Evolutionary conservation across 441 rosid species (phyloP), one percentile per base, ranked within the genome.

Genomic region (Adansonia madagascariensis): DNA sequence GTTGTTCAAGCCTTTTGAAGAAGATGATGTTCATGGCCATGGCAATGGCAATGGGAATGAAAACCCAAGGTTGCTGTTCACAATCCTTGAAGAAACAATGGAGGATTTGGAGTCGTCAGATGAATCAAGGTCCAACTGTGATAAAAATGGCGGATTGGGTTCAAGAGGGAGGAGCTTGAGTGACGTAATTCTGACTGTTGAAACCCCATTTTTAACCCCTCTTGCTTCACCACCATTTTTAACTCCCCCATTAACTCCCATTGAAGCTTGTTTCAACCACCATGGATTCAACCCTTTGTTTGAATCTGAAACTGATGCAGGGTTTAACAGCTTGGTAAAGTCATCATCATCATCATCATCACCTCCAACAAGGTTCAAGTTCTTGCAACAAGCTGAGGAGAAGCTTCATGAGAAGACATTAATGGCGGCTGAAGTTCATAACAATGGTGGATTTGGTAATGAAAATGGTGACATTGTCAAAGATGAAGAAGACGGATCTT

Each of bases 301-400:
- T 35, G 99, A 93, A 82, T 79, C 93, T 17, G 82, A 86, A 2
- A 71, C 81, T 22, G 97, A 92, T 82, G 91, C 95, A 52, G 99
- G 93, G 88, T 88, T 89, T 62, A 88, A 87, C 69, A 90, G 86
- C 10, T 46, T 8, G 82, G 80, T 90, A 41, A 86, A 85, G 3
- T 31, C 35, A 31, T 31, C 35, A 11, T 83, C 91, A 11, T 82
- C 91, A 14, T 12, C 43, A 75, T 85, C 92, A 9, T 91, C 98
- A 9, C 97, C 98, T 15, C 91, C 97, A 44, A 94, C 97, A 44
- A 94, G 84, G 84, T 92, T 94, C 84, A 95, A 90, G 95, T 94
- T 95, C 90, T 79, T 95, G 77, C 91, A 88, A 75, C 97, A 92
- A 80, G 98, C 98, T 53, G 98, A 95, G 85, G 97, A 95, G 84